Evolutionary conservation across 352 stramenopile genomes (phyloP), one percentile per base, ranked within the genome.

Genomic region (Phytophthora megakarya): DNA sequence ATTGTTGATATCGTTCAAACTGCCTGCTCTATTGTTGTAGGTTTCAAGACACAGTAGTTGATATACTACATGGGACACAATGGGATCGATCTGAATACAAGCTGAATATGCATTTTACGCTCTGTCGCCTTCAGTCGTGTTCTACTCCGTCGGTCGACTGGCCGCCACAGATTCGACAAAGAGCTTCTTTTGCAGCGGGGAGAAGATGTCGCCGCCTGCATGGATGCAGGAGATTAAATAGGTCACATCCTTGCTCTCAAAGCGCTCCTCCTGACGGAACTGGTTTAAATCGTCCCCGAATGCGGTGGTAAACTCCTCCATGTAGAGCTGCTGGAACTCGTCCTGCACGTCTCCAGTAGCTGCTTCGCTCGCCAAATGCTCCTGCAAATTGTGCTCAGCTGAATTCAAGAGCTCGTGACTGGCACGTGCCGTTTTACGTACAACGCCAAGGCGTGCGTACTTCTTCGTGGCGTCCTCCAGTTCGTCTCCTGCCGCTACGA

Each of bases 161-260:
- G 59, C 57, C 22, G 39, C 57, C 23, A 84, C 65, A 5, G 84
- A 86, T 59, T 89, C 81, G 32, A 93, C 70, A 23, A 95, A 93
- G 22, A 95, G 81, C 67, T 85, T 87, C 57, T 95, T 87, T 60
- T 96, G 85, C 38, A 94, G 67, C 15, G 85, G 84, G 22, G 85
- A 80, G 65, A 93, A 94, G 45, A 94, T 72, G 70, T 96, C 86
- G 44, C 72, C 84, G 23, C 86, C 83, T 10, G 81, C 75, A 48
- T 93, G 80, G 63, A 96, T 94, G 61, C 85, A 91, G 37, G 84
- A 91, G 67, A 96, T 93, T 86, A 96, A 91, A 89, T 92, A 93
- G 40, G 71, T 78, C 65, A 96, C 88, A 69, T 96, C 88, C 58
- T 89, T 92, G 63, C 75, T 90, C 51, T 93, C 83, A 62, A 96